Evolutionary conservation across 2,329 filamentous ascomycete species (phyloP).

Genomic region (Cladophialophora yegresii): DNA sequence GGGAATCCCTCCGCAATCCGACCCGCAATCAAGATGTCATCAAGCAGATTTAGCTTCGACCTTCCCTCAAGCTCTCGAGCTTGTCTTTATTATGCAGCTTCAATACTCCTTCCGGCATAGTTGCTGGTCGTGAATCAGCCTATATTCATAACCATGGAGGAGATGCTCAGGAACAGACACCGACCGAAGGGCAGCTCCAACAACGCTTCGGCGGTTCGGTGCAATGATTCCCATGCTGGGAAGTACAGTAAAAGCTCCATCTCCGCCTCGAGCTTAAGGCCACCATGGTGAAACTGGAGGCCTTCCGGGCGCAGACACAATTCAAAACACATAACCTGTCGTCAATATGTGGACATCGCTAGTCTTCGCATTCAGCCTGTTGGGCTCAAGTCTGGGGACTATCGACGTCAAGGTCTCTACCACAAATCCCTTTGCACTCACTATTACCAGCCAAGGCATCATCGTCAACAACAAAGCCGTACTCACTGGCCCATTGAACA

Average conservation of each 20-base stretch:
- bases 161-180: not conserved
- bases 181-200: not conserved
- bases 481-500: slow-evolving; percentile 4
- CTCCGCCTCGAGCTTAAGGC: not conserved
- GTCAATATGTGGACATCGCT: slow-evolving; percentile 3
- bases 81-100: not conserved
- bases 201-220: not conserved
- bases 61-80: not conserved
- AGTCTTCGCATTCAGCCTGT: not conserved
- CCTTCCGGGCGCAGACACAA: not conserved
- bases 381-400: not conserved
- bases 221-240: slow-evolving; percentile 2
- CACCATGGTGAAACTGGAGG: not conserved
- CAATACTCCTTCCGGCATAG: slow-evolving; percentile 2
- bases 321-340: not conserved
- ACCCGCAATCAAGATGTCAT: not conserved
- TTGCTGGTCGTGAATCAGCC: not conserved
- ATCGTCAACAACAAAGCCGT: slow-evolving; percentile 8
- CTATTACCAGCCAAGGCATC: slow-evolving; percentile 2
- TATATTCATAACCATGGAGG: slow-evolving; percentile 7
- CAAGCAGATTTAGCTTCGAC: not conserved
- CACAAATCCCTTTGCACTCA: slow-evolving; percentile 3
- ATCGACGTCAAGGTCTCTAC: not conserved
- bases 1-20: slow-evolving; percentile 8
- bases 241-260: slow-evolving; percentile 2